These are phyloP conservation scores for Apiotrichum montevideense DNA, from an alignment of 1,284 basidiomycete genomes.

Conservation along the genomic window DNA sequence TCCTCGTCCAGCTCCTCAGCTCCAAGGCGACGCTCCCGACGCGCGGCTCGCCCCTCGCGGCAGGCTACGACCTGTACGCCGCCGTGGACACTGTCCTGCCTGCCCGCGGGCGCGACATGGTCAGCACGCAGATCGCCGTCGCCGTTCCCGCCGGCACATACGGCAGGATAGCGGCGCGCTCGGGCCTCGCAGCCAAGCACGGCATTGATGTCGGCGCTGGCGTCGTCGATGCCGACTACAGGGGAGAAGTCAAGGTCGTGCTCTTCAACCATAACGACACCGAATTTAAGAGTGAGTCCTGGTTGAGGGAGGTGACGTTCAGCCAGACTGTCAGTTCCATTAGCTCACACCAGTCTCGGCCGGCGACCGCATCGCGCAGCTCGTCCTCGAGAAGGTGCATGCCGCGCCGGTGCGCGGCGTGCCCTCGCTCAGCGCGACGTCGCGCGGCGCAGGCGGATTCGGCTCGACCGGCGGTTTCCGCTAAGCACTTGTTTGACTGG, in stretches of 20 bases:
- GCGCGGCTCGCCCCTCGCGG: constrained; percentile 75
- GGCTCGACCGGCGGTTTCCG: constrained; percentile 75
- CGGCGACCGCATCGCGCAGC: constrained; percentile 89
- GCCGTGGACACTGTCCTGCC: constrained; percentile 73
- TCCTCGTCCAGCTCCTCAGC: constrained; percentile 79
- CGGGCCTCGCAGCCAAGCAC: constrained; percentile 93
- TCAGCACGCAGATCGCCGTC: constrained; percentile 85
- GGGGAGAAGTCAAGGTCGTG: constrained; percentile 86
- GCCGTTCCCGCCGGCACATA: constrained; percentile 90
- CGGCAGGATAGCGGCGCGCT: constrained; percentile 89
- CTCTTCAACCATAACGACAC: constrained; percentile 86
- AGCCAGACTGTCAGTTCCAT: not conserved
- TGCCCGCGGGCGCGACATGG: constrained; percentile 77
- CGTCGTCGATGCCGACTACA: constrained; percentile 93
- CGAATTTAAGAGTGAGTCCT: constrained; percentile 70
- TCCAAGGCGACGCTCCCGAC: constrained; percentile 79
- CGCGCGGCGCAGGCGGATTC: constrained; percentile 81
- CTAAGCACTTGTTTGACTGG: not conserved
- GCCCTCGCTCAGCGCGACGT: constrained; percentile 70
- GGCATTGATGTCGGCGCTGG: constrained; percentile 97
- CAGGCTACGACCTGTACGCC: constrained; percentile 92
- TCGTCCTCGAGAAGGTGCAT: constrained; percentile 85
- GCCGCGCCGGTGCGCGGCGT: constrained; percentile 83
- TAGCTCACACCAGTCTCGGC: constrained; percentile 60
- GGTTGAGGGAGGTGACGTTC: not conserved